phyloP scores from a whole-genome alignment of 371 early-diverging fungal genomes.

The Encephalitozoon cuniculi region DNA sequence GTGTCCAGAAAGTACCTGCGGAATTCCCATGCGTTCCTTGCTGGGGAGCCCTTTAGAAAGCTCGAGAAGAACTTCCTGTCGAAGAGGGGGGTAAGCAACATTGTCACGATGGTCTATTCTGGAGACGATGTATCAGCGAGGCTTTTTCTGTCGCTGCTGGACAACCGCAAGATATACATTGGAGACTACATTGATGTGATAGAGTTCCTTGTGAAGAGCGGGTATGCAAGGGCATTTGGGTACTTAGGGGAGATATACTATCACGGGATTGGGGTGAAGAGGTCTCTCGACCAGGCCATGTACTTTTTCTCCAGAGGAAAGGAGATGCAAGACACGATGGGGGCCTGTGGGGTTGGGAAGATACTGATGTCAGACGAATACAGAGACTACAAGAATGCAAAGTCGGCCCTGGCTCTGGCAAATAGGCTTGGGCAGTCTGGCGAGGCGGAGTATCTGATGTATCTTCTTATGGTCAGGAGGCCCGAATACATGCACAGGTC shows the following conservation, averaged over 20 bases:
- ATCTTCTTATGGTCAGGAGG: constrained; percentile 10
- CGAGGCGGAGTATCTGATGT: constrained; percentile 52
- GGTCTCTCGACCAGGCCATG: constrained; percentile 49
- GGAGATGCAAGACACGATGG: constrained; percentile 41
- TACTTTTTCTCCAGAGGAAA: constrained; percentile 56
- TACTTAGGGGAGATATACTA: constrained; percentile 58
- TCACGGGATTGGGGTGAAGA: constrained; percentile 54
- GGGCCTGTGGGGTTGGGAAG: constrained; percentile 55
- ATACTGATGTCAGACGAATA: constrained; percentile 32
- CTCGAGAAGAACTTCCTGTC: neutral
- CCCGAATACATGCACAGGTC: constrained; percentile 16
- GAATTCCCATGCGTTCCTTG: neutral
- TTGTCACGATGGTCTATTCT: constrained; percentile 24
- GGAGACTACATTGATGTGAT: constrained; percentile 33
- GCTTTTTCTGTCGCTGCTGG: constrained; percentile 46
- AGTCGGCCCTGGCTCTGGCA: constrained; percentile 40
- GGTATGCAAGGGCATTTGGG: constrained; percentile 43
- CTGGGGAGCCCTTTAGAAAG: neutral
- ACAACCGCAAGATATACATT: constrained; percentile 38
- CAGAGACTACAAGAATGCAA: constrained; percentile 32
- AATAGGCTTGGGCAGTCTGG: constrained; percentile 10
- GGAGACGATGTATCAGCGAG: constrained; percentile 32
- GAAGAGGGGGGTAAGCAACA: neutral
- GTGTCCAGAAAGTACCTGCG: neutral
- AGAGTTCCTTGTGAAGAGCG: constrained; percentile 33